phyloP scores from a whole-genome alignment of 352 stramenopile genomes.

The Pythium chondricola region DNA sequence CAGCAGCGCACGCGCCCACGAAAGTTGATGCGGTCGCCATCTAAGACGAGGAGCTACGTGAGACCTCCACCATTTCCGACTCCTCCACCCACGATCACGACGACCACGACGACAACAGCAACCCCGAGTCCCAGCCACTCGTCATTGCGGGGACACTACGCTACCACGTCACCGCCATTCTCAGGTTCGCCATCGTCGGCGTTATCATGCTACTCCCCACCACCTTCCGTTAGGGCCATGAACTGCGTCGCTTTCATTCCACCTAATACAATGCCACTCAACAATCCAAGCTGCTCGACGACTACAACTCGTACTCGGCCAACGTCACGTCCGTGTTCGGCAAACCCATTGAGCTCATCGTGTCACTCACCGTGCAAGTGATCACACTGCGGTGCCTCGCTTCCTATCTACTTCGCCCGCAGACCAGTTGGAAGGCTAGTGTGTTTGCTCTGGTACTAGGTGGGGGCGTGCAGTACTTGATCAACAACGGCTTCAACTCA shows the following conservation, averaged over 20 bases:
- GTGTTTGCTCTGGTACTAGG: not conserved
- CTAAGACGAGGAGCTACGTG: too few relatives aligned
- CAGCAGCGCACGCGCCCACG: too few relatives aligned
- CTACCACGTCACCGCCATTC: too few relatives aligned
- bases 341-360: not conserved
- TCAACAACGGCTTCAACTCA: not conserved
- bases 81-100: too few relatives aligned
- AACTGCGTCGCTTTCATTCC: not conserved
- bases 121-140: too few relatives aligned
- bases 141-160: too few relatives aligned
- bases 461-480: not conserved
- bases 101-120: too few relatives aligned
- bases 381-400: not conserved
- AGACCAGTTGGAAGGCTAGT: not conserved
- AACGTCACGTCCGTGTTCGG: not conserved
- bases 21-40: too few relatives aligned
- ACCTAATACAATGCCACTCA: not conserved
- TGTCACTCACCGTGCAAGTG: not conserved
- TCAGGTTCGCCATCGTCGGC: not conserved
- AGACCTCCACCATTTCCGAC: too few relatives aligned
- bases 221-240: not conserved
- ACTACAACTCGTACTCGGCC: constrained; percentile 3
- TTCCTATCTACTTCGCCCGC: not conserved
- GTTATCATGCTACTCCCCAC: not conserved
- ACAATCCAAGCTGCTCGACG: not conserved